Percentiles rank a stretch among this genome's conserved stretches.
Evolutionary conservation across 192 early-diverging fungal genomes (phyloP).

Genomic region (Gonapodya prolifera): DNA sequence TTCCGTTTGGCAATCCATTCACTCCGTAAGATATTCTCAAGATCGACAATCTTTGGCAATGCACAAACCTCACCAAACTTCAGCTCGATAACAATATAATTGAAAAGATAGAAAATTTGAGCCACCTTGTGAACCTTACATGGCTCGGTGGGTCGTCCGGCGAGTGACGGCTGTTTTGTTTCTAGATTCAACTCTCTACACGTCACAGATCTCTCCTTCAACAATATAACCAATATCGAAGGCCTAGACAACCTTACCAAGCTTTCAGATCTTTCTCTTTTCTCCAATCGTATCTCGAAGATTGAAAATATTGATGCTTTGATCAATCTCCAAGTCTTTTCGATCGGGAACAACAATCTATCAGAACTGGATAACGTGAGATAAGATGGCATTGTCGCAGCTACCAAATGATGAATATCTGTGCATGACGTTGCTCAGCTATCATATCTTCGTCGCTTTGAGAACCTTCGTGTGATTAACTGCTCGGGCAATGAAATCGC

Average conservation of each 20-base stretch:
- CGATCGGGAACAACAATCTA: conserved; percentile 44
- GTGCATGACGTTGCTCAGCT: conserved; percentile 24
- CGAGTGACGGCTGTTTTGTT: neutral
- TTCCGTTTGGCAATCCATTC: neutral
- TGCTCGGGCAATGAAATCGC: conserved; percentile 34
- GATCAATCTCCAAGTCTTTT: conserved; percentile 40
- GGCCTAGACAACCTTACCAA: conserved; percentile 37
- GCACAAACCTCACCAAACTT: conserved; percentile 43
- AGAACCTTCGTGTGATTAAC: conserved; percentile 39
- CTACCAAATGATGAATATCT: too few relatives aligned
- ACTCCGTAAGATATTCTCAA: conserved; percentile 39
- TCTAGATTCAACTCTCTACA: neutral
- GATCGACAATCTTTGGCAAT: conserved; percentile 51
- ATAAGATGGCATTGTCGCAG: too few relatives aligned
- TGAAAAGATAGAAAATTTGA: conserved; percentile 48
- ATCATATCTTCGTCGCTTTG: conserved; percentile 35
- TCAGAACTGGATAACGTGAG: conserved; percentile 34
- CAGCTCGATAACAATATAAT: conserved; percentile 60
- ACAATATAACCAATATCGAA: conserved; percentile 49
- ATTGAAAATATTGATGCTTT: conserved; percentile 44
- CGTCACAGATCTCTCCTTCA: conserved; percentile 37
- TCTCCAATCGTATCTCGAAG: conserved; percentile 47
- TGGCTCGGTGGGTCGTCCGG: conserved; percentile 35
- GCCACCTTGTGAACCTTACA: conserved; percentile 37
- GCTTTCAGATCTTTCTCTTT: conserved; percentile 47